These are phyloP conservation scores for Silene conica DNA, from an alignment of 148 eudicot genomes.

Conservation along the genomic window DNA sequence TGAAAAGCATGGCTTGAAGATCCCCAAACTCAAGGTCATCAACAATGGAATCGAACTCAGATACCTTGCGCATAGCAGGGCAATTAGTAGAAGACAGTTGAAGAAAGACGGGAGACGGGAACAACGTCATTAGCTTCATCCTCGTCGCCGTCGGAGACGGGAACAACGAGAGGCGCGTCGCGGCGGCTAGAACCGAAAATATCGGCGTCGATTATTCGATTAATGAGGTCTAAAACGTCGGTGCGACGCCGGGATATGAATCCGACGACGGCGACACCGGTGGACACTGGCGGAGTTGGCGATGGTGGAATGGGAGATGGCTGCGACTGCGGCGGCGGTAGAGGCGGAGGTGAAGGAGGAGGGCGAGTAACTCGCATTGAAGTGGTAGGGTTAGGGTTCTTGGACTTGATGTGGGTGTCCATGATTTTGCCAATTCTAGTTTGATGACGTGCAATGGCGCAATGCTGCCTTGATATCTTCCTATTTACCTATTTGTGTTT, in stretches of 20 bases:
- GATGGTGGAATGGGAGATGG: slow-evolving; percentile 13
- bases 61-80: slow-evolving; percentile 29
- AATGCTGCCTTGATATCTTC: too few relatives aligned
- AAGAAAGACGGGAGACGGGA: slow-evolving; percentile 56
- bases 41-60: slow-evolving; percentile 35
- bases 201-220: slow-evolving; percentile 59
- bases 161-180: slow-evolving; percentile 27
- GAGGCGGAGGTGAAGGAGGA: slow-evolving; percentile 24
- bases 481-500: too few relatives aligned
- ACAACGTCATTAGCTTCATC: slow-evolving; percentile 18
- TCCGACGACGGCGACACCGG: slow-evolving; percentile 32
- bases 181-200: slow-evolving; percentile 58
- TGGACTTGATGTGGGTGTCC: not conserved
- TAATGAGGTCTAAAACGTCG: slow-evolving; percentile 57
- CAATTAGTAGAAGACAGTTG: slow-evolving; percentile 44
- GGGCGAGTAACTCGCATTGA: slow-evolving; percentile 68
- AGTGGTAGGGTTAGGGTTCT: slow-evolving; percentile 21
- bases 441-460: too few relatives aligned
- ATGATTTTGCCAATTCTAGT: not conserved
- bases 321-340: not conserved
- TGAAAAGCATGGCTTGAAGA: slow-evolving; percentile 82
- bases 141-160: not conserved
- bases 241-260: slow-evolving; percentile 47
- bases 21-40: slow-evolving; percentile 65
- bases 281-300: not conserved